These are phyloP conservation scores for Raphidocelis subcapitata DNA, from an alignment of 139 green algal genomes.

Conservation along the genomic window DNA sequence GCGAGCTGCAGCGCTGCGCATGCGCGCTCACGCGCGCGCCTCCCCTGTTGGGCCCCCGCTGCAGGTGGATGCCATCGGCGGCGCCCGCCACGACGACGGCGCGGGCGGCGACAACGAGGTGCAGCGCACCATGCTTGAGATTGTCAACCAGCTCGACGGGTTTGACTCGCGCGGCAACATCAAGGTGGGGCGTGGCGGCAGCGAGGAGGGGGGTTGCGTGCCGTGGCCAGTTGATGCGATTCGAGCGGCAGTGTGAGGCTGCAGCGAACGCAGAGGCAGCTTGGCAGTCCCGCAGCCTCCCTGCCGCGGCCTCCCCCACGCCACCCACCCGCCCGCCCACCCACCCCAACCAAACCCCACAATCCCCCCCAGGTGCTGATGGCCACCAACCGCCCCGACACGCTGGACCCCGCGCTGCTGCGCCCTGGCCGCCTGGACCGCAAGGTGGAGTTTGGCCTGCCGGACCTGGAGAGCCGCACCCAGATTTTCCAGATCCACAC, in stretches of 20 bases:
- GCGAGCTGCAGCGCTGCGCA: too few relatives aligned
- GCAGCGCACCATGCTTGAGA: constrained; percentile 99
- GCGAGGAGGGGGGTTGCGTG: too few relatives aligned
- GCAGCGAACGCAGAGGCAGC: too few relatives aligned
- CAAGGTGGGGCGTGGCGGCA: constrained; percentile 78
- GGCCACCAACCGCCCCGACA: constrained; percentile 97
- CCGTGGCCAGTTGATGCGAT: neutral
- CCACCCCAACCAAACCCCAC: neutral
- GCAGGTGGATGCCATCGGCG: constrained; percentile 26
- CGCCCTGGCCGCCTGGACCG: constrained; percentile 93
- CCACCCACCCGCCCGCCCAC: neutral
- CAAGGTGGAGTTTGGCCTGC: constrained; percentile 98
- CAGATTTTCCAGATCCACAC: constrained; percentile 99
- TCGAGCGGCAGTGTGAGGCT: too few relatives aligned
- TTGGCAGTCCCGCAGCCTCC: too few relatives aligned
- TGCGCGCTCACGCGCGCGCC: too few relatives aligned
- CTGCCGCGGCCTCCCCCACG: too few relatives aligned
- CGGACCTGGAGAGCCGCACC: constrained; percentile 91
- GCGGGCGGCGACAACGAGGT: constrained; percentile 99
- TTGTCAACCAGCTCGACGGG: constrained; percentile 99
- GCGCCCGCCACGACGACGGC: constrained; percentile 94
- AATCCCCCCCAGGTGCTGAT: constrained; percentile 71
- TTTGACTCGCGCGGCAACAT: constrained; percentile 99
- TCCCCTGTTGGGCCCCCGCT: too few relatives aligned
- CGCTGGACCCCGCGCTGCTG: constrained; percentile 95